A percentile compares a stretch with the other conserved stretches of the same genome.
Evolutionary conservation across 139 green algal species (phyloP).

Genomic region (Chlorella sp.): DNA sequence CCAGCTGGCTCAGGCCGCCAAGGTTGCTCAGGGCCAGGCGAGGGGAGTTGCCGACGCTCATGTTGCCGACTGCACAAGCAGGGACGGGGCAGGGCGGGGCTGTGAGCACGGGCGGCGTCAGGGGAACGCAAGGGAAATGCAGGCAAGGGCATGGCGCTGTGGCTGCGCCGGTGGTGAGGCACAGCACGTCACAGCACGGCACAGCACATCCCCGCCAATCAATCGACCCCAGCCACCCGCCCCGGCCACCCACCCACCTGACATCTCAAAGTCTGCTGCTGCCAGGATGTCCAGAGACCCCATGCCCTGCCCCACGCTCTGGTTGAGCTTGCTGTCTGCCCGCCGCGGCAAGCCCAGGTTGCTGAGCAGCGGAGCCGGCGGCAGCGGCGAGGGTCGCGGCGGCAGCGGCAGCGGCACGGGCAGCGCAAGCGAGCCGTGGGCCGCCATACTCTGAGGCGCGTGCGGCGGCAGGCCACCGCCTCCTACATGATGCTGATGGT

Average conservation of each 20-base stretch:
- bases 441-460: neutral
- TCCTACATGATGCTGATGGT: neutral
- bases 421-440: neutral
- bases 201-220: no score
- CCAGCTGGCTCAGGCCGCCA: conserved; percentile 33
- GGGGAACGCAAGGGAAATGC: neutral
- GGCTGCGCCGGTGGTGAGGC: no score
- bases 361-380: conserved; percentile 8
- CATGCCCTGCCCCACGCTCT: conserved; percentile 24
- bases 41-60: conserved; percentile 44
- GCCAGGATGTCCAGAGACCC: conserved; percentile 43
- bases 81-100: neutral
- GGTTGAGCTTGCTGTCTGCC: conserved; percentile 12
- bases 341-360: conserved; percentile 27
- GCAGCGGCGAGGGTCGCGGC: neutral
- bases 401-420: neutral
- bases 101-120: no score
- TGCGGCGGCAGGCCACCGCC: neutral
- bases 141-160: neutral
- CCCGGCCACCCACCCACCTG: neutral
- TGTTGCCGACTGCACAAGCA: neutral
- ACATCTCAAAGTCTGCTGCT: conserved; percentile 21
- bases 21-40: conserved; percentile 20
- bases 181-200: no score
- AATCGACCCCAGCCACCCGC: neutral